Conservation (phyloP, 208 protist genomes). For the Trypanosoma scelopori region DNA sequence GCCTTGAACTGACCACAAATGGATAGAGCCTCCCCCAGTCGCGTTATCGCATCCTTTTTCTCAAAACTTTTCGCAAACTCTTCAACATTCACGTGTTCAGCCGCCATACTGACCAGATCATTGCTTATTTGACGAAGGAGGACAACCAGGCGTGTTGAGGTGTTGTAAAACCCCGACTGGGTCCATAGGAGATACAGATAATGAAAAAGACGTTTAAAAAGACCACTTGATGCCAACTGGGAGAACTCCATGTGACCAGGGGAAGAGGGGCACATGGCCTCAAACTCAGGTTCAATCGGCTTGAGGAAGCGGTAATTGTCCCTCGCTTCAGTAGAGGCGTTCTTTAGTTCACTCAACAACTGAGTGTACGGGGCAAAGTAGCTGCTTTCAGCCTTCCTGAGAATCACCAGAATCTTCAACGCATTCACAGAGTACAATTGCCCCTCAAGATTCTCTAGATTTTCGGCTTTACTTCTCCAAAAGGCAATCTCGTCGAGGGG, state of each 20-base stretch:
- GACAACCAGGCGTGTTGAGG: constrained; percentile 88
- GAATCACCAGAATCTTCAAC: constrained; percentile 90
- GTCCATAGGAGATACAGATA: constrained; percentile 94
- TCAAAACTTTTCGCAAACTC: constrained; percentile 93
- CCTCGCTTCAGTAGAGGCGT: constrained; percentile 78
- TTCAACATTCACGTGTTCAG: constrained; percentile 86
- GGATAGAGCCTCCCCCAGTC: constrained; percentile 77
- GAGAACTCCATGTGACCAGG: constrained; percentile 69
- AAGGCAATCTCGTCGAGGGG: constrained; percentile 95
- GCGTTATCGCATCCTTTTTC: constrained; percentile 92
- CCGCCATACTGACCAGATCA: constrained; percentile 92
- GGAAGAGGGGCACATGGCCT: constrained; percentile 63
- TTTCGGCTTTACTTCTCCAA: constrained; percentile 94
- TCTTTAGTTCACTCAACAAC: constrained; percentile 88
- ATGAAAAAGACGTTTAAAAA: constrained; percentile 92
- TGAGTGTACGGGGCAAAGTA: constrained; percentile 89
- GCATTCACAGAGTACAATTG: constrained; percentile 93
- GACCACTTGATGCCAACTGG: constrained; percentile 71
- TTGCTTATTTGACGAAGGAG: constrained; percentile 96
- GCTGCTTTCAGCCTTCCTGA: constrained; percentile 90
- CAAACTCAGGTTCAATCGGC: constrained; percentile 84
- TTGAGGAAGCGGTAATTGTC: constrained; percentile 94
- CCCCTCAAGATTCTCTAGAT: constrained; percentile 91
- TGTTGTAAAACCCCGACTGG: constrained; percentile 94
- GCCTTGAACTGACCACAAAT: constrained; percentile 94